Evolutionary conservation across 176 grass and related monocot genomes (phyloP).

Genomic region (Aegilops longissima): DNA sequence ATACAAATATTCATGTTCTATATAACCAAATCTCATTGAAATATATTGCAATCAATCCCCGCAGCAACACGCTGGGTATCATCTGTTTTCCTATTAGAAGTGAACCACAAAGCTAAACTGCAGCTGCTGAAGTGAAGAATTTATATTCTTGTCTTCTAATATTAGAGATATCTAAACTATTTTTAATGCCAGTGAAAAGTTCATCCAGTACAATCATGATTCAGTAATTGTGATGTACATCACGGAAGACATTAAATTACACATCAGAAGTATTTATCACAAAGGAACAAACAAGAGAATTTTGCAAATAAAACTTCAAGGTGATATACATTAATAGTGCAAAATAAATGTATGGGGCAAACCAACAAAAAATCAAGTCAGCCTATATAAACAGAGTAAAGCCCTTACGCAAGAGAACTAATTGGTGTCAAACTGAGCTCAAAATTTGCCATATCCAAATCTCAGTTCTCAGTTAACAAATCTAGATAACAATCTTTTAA

Average conservation of each 20-base stretch:
- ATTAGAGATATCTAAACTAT: not conserved
- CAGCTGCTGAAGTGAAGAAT: no score
- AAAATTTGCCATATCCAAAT: no score
- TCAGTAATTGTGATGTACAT: no score
- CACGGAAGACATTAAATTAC: not conserved
- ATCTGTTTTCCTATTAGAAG: no score
- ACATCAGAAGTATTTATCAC: not conserved
- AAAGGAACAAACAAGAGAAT: not conserved
- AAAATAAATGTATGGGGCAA: not conserved
- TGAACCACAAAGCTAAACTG: no score
- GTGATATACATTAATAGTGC: not conserved
- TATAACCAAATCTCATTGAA: no score
- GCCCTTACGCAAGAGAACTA: not conserved
- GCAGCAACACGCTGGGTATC: no score
- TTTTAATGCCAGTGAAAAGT: not conserved
- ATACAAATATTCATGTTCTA: no score
- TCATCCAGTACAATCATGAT: not conserved
- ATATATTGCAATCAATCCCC: no score
- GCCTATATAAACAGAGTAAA: not conserved
- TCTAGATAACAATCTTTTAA: not conserved
- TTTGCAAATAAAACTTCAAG: not conserved
- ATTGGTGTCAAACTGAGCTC: not conserved
- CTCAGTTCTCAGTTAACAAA: not conserved
- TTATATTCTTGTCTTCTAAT: no score
- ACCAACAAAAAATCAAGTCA: not conserved